Conservation (phyloP, 352 stramenopile species). For the Globisporangium cystogenes region DNA sequence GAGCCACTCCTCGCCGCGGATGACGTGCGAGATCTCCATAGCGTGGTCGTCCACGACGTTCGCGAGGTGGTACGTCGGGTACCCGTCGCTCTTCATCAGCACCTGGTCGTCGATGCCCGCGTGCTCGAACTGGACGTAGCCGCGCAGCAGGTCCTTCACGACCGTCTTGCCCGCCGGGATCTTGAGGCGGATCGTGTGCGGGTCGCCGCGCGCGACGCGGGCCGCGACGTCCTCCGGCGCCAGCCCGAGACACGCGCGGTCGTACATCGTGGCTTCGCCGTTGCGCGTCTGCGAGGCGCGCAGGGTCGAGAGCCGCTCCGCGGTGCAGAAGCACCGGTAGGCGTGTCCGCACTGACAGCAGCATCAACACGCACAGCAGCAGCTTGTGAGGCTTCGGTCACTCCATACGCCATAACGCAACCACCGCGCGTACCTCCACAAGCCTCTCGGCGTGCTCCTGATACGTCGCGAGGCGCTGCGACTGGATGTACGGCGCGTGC, state of each 20-base stretch:
- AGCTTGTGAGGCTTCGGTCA: not conserved
- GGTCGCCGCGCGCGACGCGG: conserved; percentile 83
- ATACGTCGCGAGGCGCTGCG: conserved; percentile 94
- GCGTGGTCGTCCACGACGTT: conserved; percentile 96
- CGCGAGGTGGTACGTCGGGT: conserved; percentile 91
- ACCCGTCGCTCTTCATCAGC: conserved; percentile 92
- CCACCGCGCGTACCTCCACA: conserved; percentile 44
- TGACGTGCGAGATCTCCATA: conserved; percentile 98
- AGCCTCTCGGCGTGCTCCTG: conserved; percentile 86
- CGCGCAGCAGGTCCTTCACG: conserved; percentile 95
- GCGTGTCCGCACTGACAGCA: conserved; percentile 78
- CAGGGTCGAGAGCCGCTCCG: conserved; percentile 92
- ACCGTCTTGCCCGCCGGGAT: conserved; percentile 90
- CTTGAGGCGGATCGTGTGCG: conserved; percentile 94
- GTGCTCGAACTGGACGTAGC: conserved; percentile 90
- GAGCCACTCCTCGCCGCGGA: conserved; percentile 95
- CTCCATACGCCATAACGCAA: not conserved
- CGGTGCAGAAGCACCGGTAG: conserved; percentile 97
- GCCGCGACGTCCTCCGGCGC: conserved; percentile 84
- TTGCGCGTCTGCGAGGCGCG: conserved; percentile 85
- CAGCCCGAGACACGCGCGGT: conserved; percentile 94
- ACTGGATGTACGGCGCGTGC: conserved; percentile 96
- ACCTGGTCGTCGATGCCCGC: conserved; percentile 88
- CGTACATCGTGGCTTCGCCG: conserved; percentile 95
- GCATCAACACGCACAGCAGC: not conserved